Evolutionary conservation across 192 early-diverging fungal genomes (phyloP).

Genomic region (Spinellus fusiger): DNA sequence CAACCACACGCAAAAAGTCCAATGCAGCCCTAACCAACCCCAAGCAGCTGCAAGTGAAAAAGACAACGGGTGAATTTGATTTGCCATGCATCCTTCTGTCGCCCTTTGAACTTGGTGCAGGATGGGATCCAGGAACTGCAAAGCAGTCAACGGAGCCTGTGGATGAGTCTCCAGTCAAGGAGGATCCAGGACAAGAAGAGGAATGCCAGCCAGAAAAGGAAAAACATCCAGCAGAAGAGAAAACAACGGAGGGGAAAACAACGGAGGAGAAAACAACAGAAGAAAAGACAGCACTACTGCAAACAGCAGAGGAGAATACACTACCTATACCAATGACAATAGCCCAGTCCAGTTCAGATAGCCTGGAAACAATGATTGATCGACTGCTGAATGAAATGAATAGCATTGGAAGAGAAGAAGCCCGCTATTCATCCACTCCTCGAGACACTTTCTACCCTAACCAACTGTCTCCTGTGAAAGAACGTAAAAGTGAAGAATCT

Average conservation of each 20-base stretch:
- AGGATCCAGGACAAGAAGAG: not conserved
- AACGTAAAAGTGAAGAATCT: too few relatives aligned
- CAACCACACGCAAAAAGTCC: not conserved
- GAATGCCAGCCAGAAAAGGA: not conserved
- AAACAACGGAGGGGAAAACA: not conserved
- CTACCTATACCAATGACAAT: not conserved
- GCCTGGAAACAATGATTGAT: not conserved
- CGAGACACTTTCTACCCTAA: not conserved
- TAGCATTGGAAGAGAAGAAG: not conserved
- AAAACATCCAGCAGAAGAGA: not conserved
- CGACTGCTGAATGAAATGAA: not conserved
- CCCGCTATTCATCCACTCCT: not conserved
- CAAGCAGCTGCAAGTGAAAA: not conserved
- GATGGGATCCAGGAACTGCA: conserved; percentile 7
- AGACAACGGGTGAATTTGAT: conserved; percentile 6
- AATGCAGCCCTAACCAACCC: not conserved
- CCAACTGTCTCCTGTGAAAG: too few relatives aligned
- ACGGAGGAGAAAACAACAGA: not conserved
- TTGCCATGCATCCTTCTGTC: conserved; percentile 17
- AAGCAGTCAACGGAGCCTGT: too few relatives aligned
- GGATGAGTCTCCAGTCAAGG: too few relatives aligned
- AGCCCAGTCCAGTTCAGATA: not conserved
- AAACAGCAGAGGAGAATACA: too few relatives aligned
- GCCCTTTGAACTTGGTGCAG: conserved; percentile 10
- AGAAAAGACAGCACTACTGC: too few relatives aligned